Base-by-base conservation (phyloP, 768 basidiomycete species). In the Mycena sanguinolenta region DNA sequence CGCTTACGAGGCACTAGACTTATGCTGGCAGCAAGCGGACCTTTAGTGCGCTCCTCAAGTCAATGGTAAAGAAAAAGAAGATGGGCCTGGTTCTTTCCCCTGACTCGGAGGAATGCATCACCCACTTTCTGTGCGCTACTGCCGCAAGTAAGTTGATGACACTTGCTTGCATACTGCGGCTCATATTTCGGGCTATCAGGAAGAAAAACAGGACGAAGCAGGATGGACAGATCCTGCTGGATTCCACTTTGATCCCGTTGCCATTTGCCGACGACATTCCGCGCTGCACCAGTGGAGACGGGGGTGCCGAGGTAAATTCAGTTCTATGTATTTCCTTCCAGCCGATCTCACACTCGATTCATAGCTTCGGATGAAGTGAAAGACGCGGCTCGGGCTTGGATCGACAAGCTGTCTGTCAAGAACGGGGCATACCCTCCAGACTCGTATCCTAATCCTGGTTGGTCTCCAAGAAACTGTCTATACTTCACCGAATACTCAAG, bases 231-330 rank as follows among this genome's bases (percentile, higher is more conserved):
- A 93, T 49, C 95, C 98, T 38, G 90, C 94, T 2, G 98, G 98
- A 7, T 93, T 99, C 75, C 96, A 99, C 79, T 84, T n/a, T 99
- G 59, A 92, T 98, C 67, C 92, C 93, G 19, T 79, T 98, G n/a
- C 97, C 97, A 0, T 99, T 94, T 78, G 93, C 94, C 5, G 98
- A 99, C 77, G 98, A 99, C 75, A 92, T 99, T 58, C n/a, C 90
- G 98, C 57, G 85, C 86, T 23, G 93, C 93, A 8, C 91, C 93
- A 2, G 80, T 96, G 14, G 88, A 91, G 23, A 84, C 89, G 63
- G 91, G n/a, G 85, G 9, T 83, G 86, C 73, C 85, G 87, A 84
- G 92, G 95, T 90, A 80, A 32, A 79, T 70, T 70, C 21, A 54
- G 53, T 66, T 30, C 67, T 65, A 62, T 9, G 2, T 13, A 17